A percentile compares a stretch with the other conserved stretches of the same genome.
Evolutionary conservation across 805 yeast genomes (phyloP).

Genomic region (Ogataea polymorpha): DNA sequence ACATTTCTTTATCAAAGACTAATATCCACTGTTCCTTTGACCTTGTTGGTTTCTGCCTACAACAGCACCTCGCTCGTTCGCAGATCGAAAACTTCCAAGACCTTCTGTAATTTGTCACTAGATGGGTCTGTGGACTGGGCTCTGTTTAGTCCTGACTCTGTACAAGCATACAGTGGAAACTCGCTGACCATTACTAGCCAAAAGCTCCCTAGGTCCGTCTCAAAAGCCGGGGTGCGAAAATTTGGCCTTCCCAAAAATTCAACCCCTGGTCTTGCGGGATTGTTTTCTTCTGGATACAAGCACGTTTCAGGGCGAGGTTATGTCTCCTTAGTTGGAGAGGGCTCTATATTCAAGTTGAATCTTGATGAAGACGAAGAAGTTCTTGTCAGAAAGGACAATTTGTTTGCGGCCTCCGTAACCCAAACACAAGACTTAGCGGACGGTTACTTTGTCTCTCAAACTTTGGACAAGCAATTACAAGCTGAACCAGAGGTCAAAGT

Average conservation of each 20-base stretch:
- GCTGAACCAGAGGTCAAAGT: conserved; percentile 9
- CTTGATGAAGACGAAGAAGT: conserved; percentile 46
- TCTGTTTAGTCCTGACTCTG: conserved; percentile 42
- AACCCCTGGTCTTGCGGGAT: conserved; percentile 40
- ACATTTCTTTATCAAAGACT: conserved; percentile 45
- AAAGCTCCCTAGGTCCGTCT: conserved; percentile 38
- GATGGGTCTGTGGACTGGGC: conserved; percentile 69
- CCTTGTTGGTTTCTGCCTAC: conserved; percentile 41
- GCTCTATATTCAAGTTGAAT: conserved; percentile 48
- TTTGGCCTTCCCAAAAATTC: conserved; percentile 24
- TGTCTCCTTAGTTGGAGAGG: conserved; percentile 51
- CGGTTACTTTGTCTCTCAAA: conserved; percentile 19
- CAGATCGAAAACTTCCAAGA: conserved; percentile 25
- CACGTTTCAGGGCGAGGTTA: conserved; percentile 57
- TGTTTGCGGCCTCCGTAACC: conserved; percentile 49
- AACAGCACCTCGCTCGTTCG: conserved; percentile 13
- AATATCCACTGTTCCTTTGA: conserved; percentile 46
- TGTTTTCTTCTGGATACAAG: conserved; percentile 41
- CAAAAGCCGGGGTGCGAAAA: conserved; percentile 32
- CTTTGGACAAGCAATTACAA: conserved; percentile 15
- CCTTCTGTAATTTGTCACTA: conserved; percentile 44
- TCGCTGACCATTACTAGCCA: conserved; percentile 41
- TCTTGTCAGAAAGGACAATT: conserved; percentile 41
- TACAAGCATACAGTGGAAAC: conserved; percentile 54
- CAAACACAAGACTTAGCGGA: conserved; percentile 42